Conservation (phyloP, 148 eudicot genomes). For the Silene uniflora region DNA sequence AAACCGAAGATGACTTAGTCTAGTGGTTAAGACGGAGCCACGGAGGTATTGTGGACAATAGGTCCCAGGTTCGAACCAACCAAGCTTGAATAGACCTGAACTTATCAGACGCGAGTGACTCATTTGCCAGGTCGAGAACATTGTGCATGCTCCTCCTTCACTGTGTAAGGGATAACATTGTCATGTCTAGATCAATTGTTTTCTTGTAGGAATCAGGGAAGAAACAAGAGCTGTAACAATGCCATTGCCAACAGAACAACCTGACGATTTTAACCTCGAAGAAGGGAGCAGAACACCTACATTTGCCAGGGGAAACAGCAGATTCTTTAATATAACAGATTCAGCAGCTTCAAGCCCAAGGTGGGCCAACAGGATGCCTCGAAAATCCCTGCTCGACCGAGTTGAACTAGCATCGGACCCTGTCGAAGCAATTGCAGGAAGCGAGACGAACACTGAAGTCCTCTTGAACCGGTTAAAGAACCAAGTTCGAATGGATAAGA, state of each 20-base stretch:
- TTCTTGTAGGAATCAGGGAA: slow-evolving; percentile 31
- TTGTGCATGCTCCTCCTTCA: background rate
- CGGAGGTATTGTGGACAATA: no score
- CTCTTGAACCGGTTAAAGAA: slow-evolving; percentile 47
- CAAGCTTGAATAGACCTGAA: no score
- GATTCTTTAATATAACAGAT: slow-evolving; percentile 58
- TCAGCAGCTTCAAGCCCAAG: slow-evolving; percentile 66
- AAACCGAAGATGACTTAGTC: no score
- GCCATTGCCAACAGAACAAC: slow-evolving; percentile 43
- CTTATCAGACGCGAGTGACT: no score
- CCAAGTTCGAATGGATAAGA: slow-evolving; percentile 61
- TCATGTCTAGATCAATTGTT: background rate
- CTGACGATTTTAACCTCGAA: slow-evolving; percentile 43
- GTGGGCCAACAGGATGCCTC: slow-evolving; percentile 41
- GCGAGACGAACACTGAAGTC: slow-evolving; percentile 47
- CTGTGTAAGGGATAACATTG: background rate
- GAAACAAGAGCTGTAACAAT: slow-evolving; percentile 36
- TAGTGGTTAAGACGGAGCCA: no score
- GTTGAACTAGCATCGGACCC: slow-evolving; percentile 48
- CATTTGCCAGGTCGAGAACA: background rate
- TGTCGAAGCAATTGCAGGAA: slow-evolving; percentile 31
- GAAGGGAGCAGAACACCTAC: slow-evolving; percentile 48
- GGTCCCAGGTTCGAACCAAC: no score
- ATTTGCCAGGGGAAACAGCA: slow-evolving; percentile 47
- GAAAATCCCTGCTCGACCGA: slow-evolving; percentile 48